Conservation (phyloP, 148 eudicot genomes). For the Silene conica region DNA sequence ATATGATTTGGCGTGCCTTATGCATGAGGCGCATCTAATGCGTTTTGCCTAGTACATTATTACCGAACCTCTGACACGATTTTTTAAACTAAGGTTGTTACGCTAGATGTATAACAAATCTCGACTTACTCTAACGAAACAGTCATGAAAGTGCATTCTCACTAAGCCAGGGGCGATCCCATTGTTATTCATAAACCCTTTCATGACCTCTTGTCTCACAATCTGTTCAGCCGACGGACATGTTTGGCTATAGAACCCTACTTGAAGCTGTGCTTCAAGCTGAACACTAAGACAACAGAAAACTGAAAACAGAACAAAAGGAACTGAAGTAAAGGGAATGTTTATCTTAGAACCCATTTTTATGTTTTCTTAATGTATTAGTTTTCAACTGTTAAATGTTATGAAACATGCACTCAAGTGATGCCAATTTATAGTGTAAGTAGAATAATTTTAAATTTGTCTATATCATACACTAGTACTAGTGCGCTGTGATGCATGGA, state of each 20-base stretch:
- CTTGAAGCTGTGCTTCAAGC: constrained; percentile 47
- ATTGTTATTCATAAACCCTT: constrained; percentile 27
- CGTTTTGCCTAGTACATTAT: neutral
- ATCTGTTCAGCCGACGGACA: constrained; percentile 41
- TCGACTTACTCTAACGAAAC: constrained; percentile 51
- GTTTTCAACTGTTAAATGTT: neutral
- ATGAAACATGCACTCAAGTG: neutral
- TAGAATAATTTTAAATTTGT: constrained; percentile 5
- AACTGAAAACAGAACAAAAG: constrained; percentile 25
- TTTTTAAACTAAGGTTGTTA: neutral
- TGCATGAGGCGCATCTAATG: neutral
- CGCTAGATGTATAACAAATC: neutral
- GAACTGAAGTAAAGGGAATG: constrained; percentile 1
- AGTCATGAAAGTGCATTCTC: constrained; percentile 62
- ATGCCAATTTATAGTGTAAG: neutral
- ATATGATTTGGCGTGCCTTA: neutral
- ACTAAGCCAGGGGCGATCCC: constrained; percentile 59
- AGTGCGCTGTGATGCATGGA: neutral
- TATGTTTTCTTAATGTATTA: neutral
- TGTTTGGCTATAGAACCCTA: constrained; percentile 37
- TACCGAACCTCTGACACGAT: neutral
- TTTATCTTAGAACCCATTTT: neutral
- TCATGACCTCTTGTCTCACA: constrained; percentile 41
- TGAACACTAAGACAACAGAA: constrained; percentile 10
- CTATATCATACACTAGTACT: neutral